Percentiles rank a stretch among this genome's conserved stretches.
phyloP scores from a whole-genome alignment of 2,329 filamentous ascomycete genomes.

The Elsinoe ampelina region DNA sequence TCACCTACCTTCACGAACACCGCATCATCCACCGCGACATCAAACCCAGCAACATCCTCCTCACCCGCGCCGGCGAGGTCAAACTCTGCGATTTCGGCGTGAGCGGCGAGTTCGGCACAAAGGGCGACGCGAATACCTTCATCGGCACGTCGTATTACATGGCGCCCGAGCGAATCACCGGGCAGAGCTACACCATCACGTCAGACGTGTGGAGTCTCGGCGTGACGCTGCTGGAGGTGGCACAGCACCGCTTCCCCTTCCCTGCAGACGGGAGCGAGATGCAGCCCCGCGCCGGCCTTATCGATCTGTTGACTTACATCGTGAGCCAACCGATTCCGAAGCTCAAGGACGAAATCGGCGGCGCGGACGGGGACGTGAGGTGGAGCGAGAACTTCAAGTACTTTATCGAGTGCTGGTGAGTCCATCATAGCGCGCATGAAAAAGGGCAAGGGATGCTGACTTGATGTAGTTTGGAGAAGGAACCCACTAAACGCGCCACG shows the following conservation, averaged over 20 bases:
- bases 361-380: slow-evolving; percentile 58
- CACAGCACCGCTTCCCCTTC: slow-evolving; percentile 96
- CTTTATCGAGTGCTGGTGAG: slow-evolving; percentile 98
- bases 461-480: slow-evolving; percentile 74
- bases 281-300: slow-evolving; percentile 84
- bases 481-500: slow-evolving; percentile 73
- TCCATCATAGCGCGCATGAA: slow-evolving; percentile 23
- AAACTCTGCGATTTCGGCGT: slow-evolving; percentile 99
- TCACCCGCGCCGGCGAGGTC: slow-evolving; percentile 85
- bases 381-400: slow-evolving; percentile 99
- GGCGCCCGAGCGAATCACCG: slow-evolving; percentile 95
- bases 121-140: slow-evolving; percentile 96
- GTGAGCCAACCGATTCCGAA: slow-evolving; percentile 91
- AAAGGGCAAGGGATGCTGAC: not conserved
- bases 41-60: slow-evolving; percentile 93
- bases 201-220: slow-evolving; percentile 97
- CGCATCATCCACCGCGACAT: slow-evolving; percentile 99
- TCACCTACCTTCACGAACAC: slow-evolving; percentile 89
- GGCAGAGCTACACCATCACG: slow-evolving; percentile 95
- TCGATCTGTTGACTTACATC: slow-evolving; percentile 94
- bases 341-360: slow-evolving; percentile 75
- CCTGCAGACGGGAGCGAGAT: slow-evolving; percentile 92
- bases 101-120: slow-evolving; percentile 94
- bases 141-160: slow-evolving; percentile 98
- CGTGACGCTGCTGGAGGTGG: slow-evolving; percentile 96